Conservation (phyloP, 2,329 filamentous ascomycete species). For the Acephala macrosclerotiorum region DNA sequence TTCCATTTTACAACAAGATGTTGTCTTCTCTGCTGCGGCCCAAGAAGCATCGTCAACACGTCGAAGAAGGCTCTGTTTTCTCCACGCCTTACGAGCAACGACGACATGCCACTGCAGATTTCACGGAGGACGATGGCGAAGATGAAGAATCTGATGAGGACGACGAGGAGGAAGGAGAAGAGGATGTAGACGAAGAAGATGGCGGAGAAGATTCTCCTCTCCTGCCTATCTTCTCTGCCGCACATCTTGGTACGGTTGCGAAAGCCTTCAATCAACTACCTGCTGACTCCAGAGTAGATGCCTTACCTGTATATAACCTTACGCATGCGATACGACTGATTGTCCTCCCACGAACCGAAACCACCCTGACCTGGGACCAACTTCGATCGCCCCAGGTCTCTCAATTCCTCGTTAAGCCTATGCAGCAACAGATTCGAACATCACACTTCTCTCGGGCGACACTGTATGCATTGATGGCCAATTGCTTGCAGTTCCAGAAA, state of each 20-base stretch:
- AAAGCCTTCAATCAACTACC: conserved; percentile 3
- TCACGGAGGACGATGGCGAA: conserved; percentile 66
- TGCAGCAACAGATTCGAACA: conserved; percentile 85
- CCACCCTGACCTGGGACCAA: conserved; percentile 93
- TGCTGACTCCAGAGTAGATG: conserved; percentile 61
- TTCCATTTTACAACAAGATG: conserved; percentile 34
- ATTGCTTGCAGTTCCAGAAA: conserved; percentile 91
- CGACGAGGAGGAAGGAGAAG: conserved; percentile 48
- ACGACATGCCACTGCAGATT: conserved; percentile 64
- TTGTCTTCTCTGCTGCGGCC: conserved; percentile 47
- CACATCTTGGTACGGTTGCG: conserved; percentile 72
- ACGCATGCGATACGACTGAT: conserved; percentile 90
- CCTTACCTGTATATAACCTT: conserved; percentile 86
- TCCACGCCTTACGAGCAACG: conserved; percentile 42
- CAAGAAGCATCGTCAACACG: conserved; percentile 42
- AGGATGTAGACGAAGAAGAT: conserved; percentile 48
- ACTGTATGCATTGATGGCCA: conserved; percentile 89
- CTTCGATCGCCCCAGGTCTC: conserved; percentile 94
- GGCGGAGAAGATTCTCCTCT: conserved; percentile 54
- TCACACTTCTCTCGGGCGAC: conserved; percentile 88
- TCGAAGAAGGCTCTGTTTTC: conserved; percentile 42
- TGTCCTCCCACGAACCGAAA: conserved; percentile 86
- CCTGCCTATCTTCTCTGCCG: conserved; percentile 81
- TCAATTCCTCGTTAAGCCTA: conserved; percentile 93
- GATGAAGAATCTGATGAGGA: conserved; percentile 44